A percentile compares a stretch with the other conserved stretches of the same genome.
Evolutionary conservation across 176 grass and related monocot genomes (phyloP).

Genomic region (Aegilops speltoides): DNA sequence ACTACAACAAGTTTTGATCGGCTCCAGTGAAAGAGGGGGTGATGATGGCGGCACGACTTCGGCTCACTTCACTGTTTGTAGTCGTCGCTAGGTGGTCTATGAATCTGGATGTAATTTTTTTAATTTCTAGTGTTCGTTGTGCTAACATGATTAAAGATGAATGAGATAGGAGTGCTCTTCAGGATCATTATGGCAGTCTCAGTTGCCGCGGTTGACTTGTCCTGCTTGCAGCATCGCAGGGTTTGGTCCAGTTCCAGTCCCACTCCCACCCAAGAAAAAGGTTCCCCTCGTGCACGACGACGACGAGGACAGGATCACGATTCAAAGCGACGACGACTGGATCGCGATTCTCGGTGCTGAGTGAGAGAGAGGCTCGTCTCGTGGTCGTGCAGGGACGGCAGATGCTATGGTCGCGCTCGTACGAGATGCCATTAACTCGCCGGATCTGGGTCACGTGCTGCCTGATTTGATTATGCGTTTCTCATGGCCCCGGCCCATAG

Average conservation of each 20-base stretch:
- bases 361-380: slow-evolving; percentile 13
- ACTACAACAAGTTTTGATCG: too few relatives aligned
- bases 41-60: too few relatives aligned
- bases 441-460: background rate
- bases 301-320: too few relatives aligned
- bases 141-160: too few relatives aligned
- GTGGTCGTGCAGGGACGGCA: slow-evolving; percentile 4
- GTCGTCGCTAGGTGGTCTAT: too few relatives aligned
- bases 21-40: too few relatives aligned
- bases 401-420: background rate
- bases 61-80: too few relatives aligned
- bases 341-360: background rate
- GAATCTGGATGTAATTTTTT: too few relatives aligned
- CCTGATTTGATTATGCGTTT: background rate
- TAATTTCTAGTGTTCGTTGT: too few relatives aligned
- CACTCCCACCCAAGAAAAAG: too few relatives aligned
- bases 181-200: background rate
- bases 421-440: background rate
- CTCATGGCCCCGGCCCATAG: background rate
- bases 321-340: background rate
- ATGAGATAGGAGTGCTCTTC: too few relatives aligned
- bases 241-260: background rate
- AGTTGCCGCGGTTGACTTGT: background rate
- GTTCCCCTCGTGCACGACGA: too few relatives aligned
- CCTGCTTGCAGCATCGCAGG: background rate